Evolutionary conservation across 1,284 basidiomycete genomes (phyloP), one percentile per base, ranked within the genome.

Genomic region (Ceratobasidium sp.): DNA sequence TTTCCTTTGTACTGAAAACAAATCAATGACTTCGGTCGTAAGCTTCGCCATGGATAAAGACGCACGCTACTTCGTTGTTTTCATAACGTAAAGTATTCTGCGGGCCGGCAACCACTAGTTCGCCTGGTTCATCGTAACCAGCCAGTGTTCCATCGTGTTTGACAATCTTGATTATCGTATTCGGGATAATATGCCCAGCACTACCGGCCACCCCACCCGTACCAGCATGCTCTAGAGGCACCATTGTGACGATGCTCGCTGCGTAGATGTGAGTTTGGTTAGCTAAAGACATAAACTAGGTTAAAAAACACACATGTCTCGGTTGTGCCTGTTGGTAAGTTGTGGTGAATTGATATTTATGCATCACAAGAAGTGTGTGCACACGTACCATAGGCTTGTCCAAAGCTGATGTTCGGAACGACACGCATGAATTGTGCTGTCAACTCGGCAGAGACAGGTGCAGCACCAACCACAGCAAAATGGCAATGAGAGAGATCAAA

Each of bases 401-500:
- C 87, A 58, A 91, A 84, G 53, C 82, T 79, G 1, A 84, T 83
- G 25, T 84, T 76, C 0, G 89, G 89, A 15, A 92, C 77, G 42
- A 87, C 75, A 38, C 81, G 78, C 49, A 83, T 77, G 35, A 91
- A 77, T 72, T 86, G 82, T 40, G 80, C 72, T 64, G 83, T 86
- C 32, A 91, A 81, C 74, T 91, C 90, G 17, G 82, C 79, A 2
- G 89, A 87, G 3, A 93, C 79, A 2, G 91, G 91, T 0, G 91
- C 91, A 0, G 91, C 92, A 27, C 91, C 89, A 54, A 82, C 81
- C 79, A 91, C 84, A 71, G 87, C 81, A 74, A 84, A 79, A 68
- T 85, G 81, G 54, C 94, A 77, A 58, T 82, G 79, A 52, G 81
- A 83, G 27, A 95, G 79, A 73, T 92, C 84, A 74, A 88, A 88